Evolutionary conservation across 306 rosid species (phyloP), one percentile per base, ranked within the genome.

Genomic region (Fragaria vesca): DNA sequence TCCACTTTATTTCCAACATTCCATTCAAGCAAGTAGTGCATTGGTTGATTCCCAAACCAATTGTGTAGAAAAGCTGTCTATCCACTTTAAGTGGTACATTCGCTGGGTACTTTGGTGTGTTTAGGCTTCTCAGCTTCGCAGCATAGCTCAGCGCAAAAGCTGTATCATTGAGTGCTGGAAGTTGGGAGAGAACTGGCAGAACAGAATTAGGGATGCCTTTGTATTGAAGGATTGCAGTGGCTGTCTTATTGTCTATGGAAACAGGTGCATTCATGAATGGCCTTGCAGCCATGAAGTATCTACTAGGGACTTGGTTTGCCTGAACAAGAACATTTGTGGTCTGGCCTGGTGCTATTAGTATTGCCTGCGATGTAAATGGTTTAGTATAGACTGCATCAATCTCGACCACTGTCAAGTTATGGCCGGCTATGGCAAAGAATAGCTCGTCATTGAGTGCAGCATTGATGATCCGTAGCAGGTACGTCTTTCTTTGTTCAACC

Each of bases 401-500:
- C 69, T 80, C 87, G 12, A 83, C 79, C 21, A 83, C 87, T 3
- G 81, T 76, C 79, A 83, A 3, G 74, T 67, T 72, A 50, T 83
- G 87, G 30, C 74, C 84, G 0, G 81, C 77, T 26, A 83, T 66
- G 63, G 76, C 84, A 10, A 83, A 83, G 75, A 83, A 80, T 24
- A 83, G 73, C 60, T 80, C 87, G 42, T 83, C 84, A 66, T 83
- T 83, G 40, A 83, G 81, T 46, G 87, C 87, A 76, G 81, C 83
- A 50, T 80, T 80, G 76, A 80, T 38, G 60, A 83, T 80, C 46
- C 84, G 66, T 24, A 80, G 43, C 1, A 83, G 81, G 66, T 83
- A 80, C 2, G 79, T 67, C 74, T 80, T 83, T 8, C 81, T 81
- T 26, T 83, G 76, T 9, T 76, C 87, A 72, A 80, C 87, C 76